These are phyloP conservation scores for Polytrichum formosum DNA, from an alignment of 225 moss, liverwort and hornwort genomes.

Conservation along the genomic window DNA sequence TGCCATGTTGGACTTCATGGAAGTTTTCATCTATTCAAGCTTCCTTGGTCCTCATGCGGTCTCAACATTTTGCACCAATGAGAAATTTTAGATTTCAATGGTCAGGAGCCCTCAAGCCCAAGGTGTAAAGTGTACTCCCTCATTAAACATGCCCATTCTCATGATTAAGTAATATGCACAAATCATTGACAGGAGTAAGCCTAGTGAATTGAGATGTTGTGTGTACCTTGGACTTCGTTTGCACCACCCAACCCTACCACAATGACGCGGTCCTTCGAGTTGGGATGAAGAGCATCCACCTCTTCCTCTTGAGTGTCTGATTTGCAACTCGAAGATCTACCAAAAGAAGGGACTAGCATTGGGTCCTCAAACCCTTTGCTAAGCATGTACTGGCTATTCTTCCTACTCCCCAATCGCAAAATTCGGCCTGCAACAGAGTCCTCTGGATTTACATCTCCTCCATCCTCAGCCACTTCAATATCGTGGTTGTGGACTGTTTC, in stretches of 20 bases:
- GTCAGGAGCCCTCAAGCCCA: no score
- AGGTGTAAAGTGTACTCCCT: no score
- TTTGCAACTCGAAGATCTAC: conserved; percentile 29
- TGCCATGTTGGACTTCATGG: no score
- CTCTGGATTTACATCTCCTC: conserved; percentile 9
- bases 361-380: conserved; percentile 38
- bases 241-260: background rate
- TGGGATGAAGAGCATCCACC: background rate
- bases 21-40: no score
- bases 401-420: conserved; percentile 37
- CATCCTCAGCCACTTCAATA: conserved; percentile 13
- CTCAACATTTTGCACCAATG: no score
- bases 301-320: conserved; percentile 11
- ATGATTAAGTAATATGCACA: no score
- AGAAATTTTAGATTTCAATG: no score
- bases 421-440: conserved; percentile 9
- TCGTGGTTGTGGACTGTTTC: conserved; percentile 57
- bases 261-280: no score
- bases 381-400: conserved; percentile 9
- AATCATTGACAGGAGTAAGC: no score
- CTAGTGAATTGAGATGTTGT: background rate
- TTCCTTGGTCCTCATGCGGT: no score
- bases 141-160: no score
- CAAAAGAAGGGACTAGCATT: conserved; percentile 23
- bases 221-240: conserved; percentile 23